Percentiles rank a stretch among this genome's conserved stretches.
phyloP scores from a whole-genome alignment of 257 asterid genomes.

The Solanum chmielewskii region DNA sequence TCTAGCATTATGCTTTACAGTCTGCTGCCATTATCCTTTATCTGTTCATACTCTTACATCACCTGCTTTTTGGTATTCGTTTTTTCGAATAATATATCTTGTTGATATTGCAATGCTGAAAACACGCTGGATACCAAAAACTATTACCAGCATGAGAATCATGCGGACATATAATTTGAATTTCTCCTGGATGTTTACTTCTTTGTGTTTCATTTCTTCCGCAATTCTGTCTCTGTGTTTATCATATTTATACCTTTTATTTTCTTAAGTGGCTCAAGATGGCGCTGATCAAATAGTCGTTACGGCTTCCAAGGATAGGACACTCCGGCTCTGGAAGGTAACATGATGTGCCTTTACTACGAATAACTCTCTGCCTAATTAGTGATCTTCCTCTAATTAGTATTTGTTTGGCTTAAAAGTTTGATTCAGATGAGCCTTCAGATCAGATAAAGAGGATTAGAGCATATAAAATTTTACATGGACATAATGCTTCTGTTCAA shows the following conservation, averaged over 20 bases:
- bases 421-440: conserved; percentile 37
- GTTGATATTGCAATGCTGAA: background rate
- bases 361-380: background rate
- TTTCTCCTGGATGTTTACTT: background rate
- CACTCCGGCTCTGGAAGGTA: conserved; percentile 89
- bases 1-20: background rate
- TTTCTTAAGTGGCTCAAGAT: conserved; percentile 21
- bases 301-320: conserved; percentile 87
- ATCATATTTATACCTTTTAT: background rate
- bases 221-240: background rate
- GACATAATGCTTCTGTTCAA: conserved; percentile 84
- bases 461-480: conserved; percentile 53
- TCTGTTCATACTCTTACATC: background rate
- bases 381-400: conserved; percentile 7
- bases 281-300: conserved; percentile 49
- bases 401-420: conserved; percentile 29
- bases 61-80: background rate
- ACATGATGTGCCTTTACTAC: conserved; percentile 8
- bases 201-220: background rate
- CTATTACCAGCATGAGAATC: background rate
- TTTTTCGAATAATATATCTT: background rate
- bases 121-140: background rate
- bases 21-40: background rate
- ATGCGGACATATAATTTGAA: background rate
- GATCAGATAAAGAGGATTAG: conserved; percentile 45